phyloP scores from a whole-genome alignment of 2,329 filamentous ascomycete genomes.

The Harringtonia lauricola region DNA sequence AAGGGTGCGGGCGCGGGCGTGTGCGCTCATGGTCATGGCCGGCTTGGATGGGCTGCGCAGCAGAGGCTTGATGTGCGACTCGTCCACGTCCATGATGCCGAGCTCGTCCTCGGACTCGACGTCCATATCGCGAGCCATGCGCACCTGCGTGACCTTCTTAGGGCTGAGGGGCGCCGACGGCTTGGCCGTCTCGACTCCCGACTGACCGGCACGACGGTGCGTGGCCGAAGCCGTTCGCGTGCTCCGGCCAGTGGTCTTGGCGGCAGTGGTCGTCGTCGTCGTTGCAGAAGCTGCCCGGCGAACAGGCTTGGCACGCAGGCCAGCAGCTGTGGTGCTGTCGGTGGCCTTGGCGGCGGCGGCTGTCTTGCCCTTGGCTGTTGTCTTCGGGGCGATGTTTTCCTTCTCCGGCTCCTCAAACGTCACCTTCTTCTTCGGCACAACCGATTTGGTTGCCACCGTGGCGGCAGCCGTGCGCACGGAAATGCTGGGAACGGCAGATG shows the following conservation, averaged over 20 bases:
- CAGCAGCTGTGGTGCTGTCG: conserved; percentile 10
- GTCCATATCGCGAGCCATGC: conserved; percentile 29
- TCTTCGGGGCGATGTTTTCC: conserved; percentile 42
- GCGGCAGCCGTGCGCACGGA: conserved; percentile 25
- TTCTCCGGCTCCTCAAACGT: conserved; percentile 56
- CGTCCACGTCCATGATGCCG: conserved; percentile 30
- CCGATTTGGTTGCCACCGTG: conserved; percentile 25
- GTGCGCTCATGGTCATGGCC: conserved; percentile 13
- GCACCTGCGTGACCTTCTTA: conserved; percentile 52
- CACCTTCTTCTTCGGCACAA: conserved; percentile 44
- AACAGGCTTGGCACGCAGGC: conserved; percentile 22
- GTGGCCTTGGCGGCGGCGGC: conserved; percentile 11
- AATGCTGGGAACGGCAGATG: conserved; percentile 24
- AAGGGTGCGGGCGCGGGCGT: not conserved
- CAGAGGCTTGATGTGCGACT: conserved; percentile 38
- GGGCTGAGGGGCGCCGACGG: conserved; percentile 43
- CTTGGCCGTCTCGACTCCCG: conserved; percentile 14
- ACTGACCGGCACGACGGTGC: not conserved
- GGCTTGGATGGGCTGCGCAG: conserved; percentile 46
- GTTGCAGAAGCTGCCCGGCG: conserved; percentile 6
- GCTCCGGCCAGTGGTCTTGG: conserved; percentile 13
- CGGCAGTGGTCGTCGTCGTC: conserved; percentile 16
- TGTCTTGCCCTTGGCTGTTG: conserved; percentile 22
- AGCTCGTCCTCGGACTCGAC: conserved; percentile 49
- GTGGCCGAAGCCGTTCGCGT: not conserved